Percentiles rank a stretch among this genome's conserved stretches.
phyloP scores from a whole-genome alignment of 768 basidiomycete species.

The Termitomyces sp. region DNA sequence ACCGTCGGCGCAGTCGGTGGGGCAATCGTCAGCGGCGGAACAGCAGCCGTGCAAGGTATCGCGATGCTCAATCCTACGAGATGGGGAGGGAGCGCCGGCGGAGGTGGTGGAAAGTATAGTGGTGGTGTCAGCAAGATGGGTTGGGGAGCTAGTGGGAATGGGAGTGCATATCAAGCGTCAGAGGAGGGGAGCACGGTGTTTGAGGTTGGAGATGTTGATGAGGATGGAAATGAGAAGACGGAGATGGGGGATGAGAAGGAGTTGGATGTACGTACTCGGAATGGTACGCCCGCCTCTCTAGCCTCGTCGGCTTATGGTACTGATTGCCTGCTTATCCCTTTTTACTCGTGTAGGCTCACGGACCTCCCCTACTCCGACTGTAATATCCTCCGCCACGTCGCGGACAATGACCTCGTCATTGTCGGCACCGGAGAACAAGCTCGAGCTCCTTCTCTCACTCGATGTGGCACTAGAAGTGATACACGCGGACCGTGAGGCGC shows the following conservation, averaged over 20 bases:
- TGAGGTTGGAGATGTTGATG: conserved; percentile 41
- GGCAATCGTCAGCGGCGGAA: conserved; percentile 63
- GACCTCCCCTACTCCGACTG: conserved; percentile 3
- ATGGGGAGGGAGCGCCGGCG: conserved; percentile 51
- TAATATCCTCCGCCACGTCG: neutral
- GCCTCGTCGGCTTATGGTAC: neutral
- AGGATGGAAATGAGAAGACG: conserved; percentile 22
- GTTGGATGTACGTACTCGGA: conserved; percentile 9
- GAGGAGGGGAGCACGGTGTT: conserved; percentile 42
- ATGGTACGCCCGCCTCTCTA: neutral
- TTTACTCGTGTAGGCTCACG: neutral
- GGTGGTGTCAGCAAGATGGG: conserved; percentile 16
- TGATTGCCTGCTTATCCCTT: neutral
- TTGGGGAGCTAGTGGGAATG: conserved; percentile 14
- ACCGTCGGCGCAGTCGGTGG: conserved; percentile 67
- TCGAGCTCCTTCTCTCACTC: conserved; percentile 88
- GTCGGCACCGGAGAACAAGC: conserved; percentile 24
- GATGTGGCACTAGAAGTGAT: conserved; percentile 90
- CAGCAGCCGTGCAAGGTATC: conserved; percentile 76
- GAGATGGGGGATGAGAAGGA: conserved; percentile 1
- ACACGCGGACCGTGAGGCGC: conserved; percentile 84
- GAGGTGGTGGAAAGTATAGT: neutral
- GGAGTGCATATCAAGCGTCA: conserved; percentile 20
- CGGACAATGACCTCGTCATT: conserved; percentile 1
- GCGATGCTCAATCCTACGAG: conserved; percentile 87